A percentile compares a stretch with the other conserved stretches of the same genome.
Conservation (phyloP, 352 stramenopile genomes). For the Pythium oligandrum region DNA sequence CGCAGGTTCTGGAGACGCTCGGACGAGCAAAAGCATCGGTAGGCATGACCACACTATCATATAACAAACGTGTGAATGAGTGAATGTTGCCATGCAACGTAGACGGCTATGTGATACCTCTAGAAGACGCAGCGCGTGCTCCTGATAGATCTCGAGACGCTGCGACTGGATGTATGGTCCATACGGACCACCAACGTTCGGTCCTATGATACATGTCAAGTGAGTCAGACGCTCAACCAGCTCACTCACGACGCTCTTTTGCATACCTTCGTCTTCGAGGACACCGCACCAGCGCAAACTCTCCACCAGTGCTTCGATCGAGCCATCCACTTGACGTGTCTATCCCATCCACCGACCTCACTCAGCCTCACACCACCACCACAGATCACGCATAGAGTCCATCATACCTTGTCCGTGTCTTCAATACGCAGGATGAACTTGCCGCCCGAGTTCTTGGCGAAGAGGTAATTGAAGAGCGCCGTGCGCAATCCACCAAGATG, state of each 20-base stretch:
- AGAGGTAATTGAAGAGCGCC: conserved; percentile 92
- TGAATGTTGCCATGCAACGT: background rate
- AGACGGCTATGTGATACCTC: conserved; percentile 28
- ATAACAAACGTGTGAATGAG: background rate
- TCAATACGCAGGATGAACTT: conserved; percentile 91
- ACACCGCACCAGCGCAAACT: conserved; percentile 94
- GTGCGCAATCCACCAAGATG: conserved; percentile 89
- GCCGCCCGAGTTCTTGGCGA: conserved; percentile 78
- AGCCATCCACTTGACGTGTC: conserved; percentile 84
- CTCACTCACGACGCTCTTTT: too few species aligned
- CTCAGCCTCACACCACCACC: too few species aligned
- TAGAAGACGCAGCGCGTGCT: conserved; percentile 87
- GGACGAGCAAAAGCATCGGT: conserved; percentile 96
- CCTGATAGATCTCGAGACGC: conserved; percentile 91
- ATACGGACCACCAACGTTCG: conserved; percentile 84
- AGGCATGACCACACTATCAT: conserved; percentile 86
- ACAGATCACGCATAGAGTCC: background rate
- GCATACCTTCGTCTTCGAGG: conserved; percentile 93
- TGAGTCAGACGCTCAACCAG: background rate
- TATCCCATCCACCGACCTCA: conserved; percentile 4
- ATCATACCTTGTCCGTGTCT: conserved; percentile 85
- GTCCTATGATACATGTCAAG: conserved; percentile 41
- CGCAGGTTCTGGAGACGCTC: conserved; percentile 92
- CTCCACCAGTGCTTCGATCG: conserved; percentile 77
- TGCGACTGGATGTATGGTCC: conserved; percentile 97